Evolutionary conservation across 139 green algal species (phyloP), one percentile per base, ranked within the genome.

Genomic region (Tetratostichococcus sp.): DNA sequence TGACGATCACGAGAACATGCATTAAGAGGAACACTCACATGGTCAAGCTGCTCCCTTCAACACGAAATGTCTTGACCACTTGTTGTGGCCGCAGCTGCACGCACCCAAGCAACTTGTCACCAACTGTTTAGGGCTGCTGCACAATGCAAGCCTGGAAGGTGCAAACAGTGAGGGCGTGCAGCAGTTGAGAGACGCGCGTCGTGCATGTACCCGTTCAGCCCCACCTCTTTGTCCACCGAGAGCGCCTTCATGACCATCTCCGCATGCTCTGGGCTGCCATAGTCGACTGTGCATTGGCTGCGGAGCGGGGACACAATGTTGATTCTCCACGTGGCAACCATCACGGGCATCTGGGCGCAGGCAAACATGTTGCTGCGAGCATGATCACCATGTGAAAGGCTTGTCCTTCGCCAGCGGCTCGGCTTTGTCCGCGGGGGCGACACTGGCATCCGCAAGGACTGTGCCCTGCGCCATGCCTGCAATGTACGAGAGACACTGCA

Each of bases 21-120:
- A 1, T 32, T 30, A 32, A 28, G 32, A 11, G 4, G 43, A 19
- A 16, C 69, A 30, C 76, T 62, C 68, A 79, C 68, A 82, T 74
- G 25, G 75, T 57, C 26, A 84, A 30, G 0, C 28, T 43, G 1
- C 2, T 34, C 0, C 76, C 76, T 2, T 87, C 69, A 33, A 77
- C 76, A 0, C 1, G 22, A 0, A 87, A 67, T 43, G 76, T 30
- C 33, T 68, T 81, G 0, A 30, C 72, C 31, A 85, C 83, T 3
- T 66, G 71, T 16, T 86, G 62, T 1, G 80, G 80, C 32, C 81
- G 62, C 43, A 87, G 67, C 83, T 84, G 76, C 76, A 67, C 17
- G 35, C 28, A 33, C n/a, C n/a, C n/a, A n/a, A n/a, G n/a, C n/a
- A n/a, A n/a, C n/a, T n/a, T n/a, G n/a, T n/a, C n/a, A n/a, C n/a